Evolutionary conservation across 1,139 yeast genomes (phyloP).

Genomic region (Protomyces inouyei): DNA sequence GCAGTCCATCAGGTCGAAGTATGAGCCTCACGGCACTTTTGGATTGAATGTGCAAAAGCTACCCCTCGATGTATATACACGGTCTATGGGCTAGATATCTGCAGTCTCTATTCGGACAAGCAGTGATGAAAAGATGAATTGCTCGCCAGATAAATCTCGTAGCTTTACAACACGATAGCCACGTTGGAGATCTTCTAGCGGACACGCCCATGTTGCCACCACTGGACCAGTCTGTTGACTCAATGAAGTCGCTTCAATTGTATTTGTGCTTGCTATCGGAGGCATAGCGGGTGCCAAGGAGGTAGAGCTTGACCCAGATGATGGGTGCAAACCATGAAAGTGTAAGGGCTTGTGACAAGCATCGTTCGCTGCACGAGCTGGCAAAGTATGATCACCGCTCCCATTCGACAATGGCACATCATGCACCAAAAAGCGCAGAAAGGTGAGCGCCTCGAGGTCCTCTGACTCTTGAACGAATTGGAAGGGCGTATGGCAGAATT

Average conservation of each 20-base stretch:
- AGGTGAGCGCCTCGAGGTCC: slow-evolving; percentile 8
- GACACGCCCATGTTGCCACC: slow-evolving; percentile 56
- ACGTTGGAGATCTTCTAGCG: slow-evolving; percentile 43
- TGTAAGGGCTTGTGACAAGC: slow-evolving; percentile 43
- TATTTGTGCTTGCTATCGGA: not conserved
- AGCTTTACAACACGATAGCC: slow-evolving; percentile 81
- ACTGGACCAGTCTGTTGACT: slow-evolving; percentile 40
- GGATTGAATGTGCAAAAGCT: not conserved
- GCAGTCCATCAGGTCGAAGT: not conserved
- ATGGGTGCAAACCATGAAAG: slow-evolving; percentile 53
- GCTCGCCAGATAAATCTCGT: slow-evolving; percentile 72
- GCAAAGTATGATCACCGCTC: not conserved
- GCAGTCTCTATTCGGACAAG: slow-evolving; percentile 46
- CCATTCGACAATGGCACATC: not conserved
- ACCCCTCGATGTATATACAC: no score
- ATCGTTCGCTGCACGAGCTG: not conserved
- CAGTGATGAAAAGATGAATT: slow-evolving; percentile 67
- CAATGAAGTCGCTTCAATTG: not conserved
- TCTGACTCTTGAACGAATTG: slow-evolving; percentile 4
- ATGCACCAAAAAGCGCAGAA: slow-evolving; percentile 6
- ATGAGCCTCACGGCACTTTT: not conserved
- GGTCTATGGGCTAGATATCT: not conserved
- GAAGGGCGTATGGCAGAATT: slow-evolving; percentile 54
- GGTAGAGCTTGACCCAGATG: slow-evolving; percentile 34
- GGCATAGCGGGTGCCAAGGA: slow-evolving; percentile 34